Conservation (phyloP, 2,329 filamentous ascomycete genomes). For the Calonectria hawksworthii region DNA sequence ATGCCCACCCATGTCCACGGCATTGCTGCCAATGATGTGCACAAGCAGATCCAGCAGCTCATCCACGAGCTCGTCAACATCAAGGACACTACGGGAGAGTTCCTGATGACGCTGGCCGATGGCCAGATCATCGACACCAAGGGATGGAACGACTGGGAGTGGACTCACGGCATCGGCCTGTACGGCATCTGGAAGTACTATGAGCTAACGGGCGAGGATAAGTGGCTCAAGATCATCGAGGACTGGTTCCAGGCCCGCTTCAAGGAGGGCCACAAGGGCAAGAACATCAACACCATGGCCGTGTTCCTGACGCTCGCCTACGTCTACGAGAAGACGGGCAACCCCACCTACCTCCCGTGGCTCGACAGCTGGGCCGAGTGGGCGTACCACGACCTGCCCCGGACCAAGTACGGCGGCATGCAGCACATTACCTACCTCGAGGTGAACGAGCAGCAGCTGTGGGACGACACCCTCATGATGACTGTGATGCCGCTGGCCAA, state of each 20-base stretch:
- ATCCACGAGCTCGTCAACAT: conserved; percentile 84
- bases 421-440: conserved; percentile 82
- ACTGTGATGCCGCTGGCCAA: conserved; percentile 85
- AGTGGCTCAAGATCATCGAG: conserved; percentile 76
- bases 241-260: conserved; percentile 81
- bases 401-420: conserved; percentile 80
- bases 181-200: conserved; percentile 90
- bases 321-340: conserved; percentile 81
- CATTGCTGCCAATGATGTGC: conserved; percentile 62
- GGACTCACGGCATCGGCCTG: conserved; percentile 84
- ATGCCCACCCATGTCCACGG: conserved; percentile 57
- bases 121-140: conserved; percentile 87
- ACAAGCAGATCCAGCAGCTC: conserved; percentile 72
- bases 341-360: conserved; percentile 80
- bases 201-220: conserved; percentile 74
- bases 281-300: conserved; percentile 90
- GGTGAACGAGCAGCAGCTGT: conserved; percentile 81
- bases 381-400: conserved; percentile 82
- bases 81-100: conserved; percentile 80
- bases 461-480: conserved; percentile 93
- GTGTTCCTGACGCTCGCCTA: conserved; percentile 82
- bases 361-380: conserved; percentile 86
- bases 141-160: conserved; percentile 87
- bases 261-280: conserved; percentile 79
- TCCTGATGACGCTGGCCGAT: conserved; percentile 78